Evolutionary conservation across 371 early-diverging fungal species (phyloP), one percentile per base, ranked within the genome.

Genomic region (Umbelopsis sp.): DNA sequence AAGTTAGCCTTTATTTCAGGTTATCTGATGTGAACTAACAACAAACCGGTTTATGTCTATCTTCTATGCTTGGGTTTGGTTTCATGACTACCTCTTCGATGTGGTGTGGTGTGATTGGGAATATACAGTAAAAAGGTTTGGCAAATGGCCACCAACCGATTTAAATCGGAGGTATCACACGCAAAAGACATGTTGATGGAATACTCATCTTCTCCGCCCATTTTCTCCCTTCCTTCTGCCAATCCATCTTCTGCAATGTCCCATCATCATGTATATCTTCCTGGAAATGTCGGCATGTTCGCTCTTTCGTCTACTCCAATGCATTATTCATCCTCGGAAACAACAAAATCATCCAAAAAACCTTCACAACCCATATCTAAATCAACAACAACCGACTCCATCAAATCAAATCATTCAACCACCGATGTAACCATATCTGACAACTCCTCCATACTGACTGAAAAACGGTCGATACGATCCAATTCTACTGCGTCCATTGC

Each of bases 1-100:
- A 14, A 57, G 32, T 29, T 57, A 35, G 29, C 35, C 57, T 57
- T 11, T 35, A 7, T 14, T 11, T 16, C 7, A 57, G 57, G 57
- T 57, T 57, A 35, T 48, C 48, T 48, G 16, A 48, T 20, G 48
- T 57, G 18, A 57, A 57, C 57, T 57, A 57, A 57, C 57, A 35
- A 16, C 57, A 35, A 57, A 29, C 57, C 37, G 35, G 29, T 51
- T 51, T 51, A 18, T 51, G 24, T 51, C 52, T 51, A 24, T 24
- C 25, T 51, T 9, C 22, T 22, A 11, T 51, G 7, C 41, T 41
- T 41, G 41, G 52, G 22, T 51, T 22, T 51, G 52, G 52, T 51
- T 51, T 50, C 18, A 12, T 24, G n/a, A 20, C 29, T 51, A 12
- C 5, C 29, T 51, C 25, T 51, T 12, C 18, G 57, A 35, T 29